Percentiles rank a stretch among this genome's conserved stretches.
These are phyloP conservation scores for Neopestalotiopsis sp. DNA, from an alignment of 2,329 filamentous ascomycete species.

Conservation along the genomic window DNA sequence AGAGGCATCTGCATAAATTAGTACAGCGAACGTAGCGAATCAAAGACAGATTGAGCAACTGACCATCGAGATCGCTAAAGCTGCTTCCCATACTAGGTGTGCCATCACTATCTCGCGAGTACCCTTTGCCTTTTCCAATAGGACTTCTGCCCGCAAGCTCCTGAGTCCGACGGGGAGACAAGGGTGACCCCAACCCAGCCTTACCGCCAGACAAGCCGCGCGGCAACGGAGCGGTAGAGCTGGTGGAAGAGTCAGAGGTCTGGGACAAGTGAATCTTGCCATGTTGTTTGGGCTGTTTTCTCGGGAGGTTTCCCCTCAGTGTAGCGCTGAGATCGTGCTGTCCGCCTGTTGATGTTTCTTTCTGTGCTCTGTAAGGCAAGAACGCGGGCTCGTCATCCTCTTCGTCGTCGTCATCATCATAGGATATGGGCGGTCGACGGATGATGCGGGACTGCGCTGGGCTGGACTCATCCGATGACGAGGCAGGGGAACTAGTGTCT, in stretches of 20 bases:
- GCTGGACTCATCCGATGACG: conserved; percentile 46
- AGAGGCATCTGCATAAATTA: conserved; percentile 66
- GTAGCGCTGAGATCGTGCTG: conserved; percentile 57
- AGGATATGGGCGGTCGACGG: conserved; percentile 60
- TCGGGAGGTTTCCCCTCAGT: conserved; percentile 49
- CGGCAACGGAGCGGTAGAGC: conserved; percentile 50
- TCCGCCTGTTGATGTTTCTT: conserved; percentile 28
- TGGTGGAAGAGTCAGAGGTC: conserved; percentile 67
- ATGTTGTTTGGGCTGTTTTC: conserved; percentile 33
- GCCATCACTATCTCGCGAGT: conserved; percentile 70
- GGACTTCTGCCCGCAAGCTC: conserved; percentile 64
- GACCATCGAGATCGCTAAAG: conserved; percentile 84
- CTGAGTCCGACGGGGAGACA: conserved; percentile 64
- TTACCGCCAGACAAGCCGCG: conserved; percentile 37
- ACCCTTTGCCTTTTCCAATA: conserved; percentile 51
- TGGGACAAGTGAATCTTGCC: conserved; percentile 52
- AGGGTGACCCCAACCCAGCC: conserved; percentile 45
- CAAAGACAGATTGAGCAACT: conserved; percentile 19
- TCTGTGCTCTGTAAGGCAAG: conserved; percentile 47
- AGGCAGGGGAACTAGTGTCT: conserved; percentile 42
- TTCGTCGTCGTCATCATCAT: conserved; percentile 54
- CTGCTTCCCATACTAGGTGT: conserved; percentile 84
- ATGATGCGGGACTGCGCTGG: conserved; percentile 65
- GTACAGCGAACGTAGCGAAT: conserved; percentile 8
- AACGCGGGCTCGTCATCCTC: conserved; percentile 64